phyloP scores from a whole-genome alignment of 441 rosid species.

The Erodium trifolium region DNA sequence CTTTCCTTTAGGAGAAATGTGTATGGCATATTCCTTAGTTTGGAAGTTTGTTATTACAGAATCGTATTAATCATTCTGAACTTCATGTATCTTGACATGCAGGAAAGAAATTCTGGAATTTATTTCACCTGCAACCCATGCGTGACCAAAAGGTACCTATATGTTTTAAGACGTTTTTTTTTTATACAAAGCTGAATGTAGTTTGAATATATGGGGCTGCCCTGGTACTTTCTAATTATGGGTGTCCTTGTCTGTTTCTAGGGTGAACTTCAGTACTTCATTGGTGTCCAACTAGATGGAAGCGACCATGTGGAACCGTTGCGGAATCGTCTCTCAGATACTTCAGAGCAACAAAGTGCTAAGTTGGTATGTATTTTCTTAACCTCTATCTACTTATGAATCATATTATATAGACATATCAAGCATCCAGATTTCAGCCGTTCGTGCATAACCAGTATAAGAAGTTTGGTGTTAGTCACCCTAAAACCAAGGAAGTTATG shows the following conservation, averaged over 20 bases:
- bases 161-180: not conserved
- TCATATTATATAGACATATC: not conserved
- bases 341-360: constrained; percentile 61
- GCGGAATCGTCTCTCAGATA: constrained; percentile 54
- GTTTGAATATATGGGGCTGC: constrained; percentile 1
- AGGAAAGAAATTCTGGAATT: constrained; percentile 99
- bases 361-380: constrained; percentile 39
- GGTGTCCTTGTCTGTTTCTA: constrained; percentile 15
- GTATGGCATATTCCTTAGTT: not conserved
- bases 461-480: not conserved
- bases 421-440: not conserved
- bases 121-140: constrained; percentile 98
- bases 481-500: not conserved
- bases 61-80: constrained; percentile 6
- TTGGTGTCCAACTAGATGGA: constrained; percentile 30
- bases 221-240: not conserved
- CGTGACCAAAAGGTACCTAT: constrained; percentile 89
- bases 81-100: constrained; percentile 14
- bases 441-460: not conserved
- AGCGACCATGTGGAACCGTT: constrained; percentile 88
- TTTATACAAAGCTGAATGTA: not conserved
- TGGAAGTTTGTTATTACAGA: not conserved
- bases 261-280: constrained; percentile 97
- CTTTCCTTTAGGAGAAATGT: not conserved
- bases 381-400: not conserved